phyloP scores from a whole-genome alignment of 768 basidiomycete species.

The Lentinula guzmanii region DNA sequence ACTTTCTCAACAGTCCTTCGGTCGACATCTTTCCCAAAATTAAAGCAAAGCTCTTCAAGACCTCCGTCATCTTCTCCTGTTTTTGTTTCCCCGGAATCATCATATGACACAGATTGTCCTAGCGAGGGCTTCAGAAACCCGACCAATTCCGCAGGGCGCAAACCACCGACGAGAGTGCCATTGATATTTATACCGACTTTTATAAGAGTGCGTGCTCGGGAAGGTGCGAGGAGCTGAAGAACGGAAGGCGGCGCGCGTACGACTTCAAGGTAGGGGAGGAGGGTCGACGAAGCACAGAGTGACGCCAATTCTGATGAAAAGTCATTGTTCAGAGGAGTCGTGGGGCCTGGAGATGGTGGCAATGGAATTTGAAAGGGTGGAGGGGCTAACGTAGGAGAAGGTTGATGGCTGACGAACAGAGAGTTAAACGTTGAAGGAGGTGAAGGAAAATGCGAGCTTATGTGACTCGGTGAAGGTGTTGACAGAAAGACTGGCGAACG shows the following conservation, averaged over 20 bases:
- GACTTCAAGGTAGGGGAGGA: slow-evolving; percentile 33
- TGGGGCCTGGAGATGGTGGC: background rate
- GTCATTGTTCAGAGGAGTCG: background rate
- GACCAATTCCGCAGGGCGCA: slow-evolving; percentile 38
- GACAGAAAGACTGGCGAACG: background rate
- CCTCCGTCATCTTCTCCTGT: slow-evolving; percentile 19
- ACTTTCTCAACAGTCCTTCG: slow-evolving; percentile 40
- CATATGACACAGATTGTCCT: background rate
- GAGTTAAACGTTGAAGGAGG: background rate
- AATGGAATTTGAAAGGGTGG: slow-evolving; percentile 3
- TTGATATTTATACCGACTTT: slow-evolving; percentile 33
- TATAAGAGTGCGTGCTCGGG: slow-evolving; percentile 13
- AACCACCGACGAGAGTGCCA: slow-evolving; percentile 38
- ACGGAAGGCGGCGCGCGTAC: slow-evolving; percentile 30
- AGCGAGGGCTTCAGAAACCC: background rate
- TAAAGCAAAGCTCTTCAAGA: slow-evolving; percentile 19
- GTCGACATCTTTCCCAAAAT: slow-evolving; percentile 35
- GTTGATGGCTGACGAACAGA: background rate
- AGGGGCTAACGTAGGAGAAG: background rate
- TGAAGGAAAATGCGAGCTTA: background rate
- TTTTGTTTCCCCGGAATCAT: background rate
- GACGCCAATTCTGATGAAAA: slow-evolving; percentile 11
- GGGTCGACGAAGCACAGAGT: slow-evolving; percentile 24
- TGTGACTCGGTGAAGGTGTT: background rate
- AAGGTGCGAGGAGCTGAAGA: slow-evolving; percentile 11